A percentile compares a stretch with the other conserved stretches of the same genome.
These are phyloP conservation scores for Tillandsia fasciculata DNA, from an alignment of 176 grass and related monocot species.

Conservation along the genomic window DNA sequence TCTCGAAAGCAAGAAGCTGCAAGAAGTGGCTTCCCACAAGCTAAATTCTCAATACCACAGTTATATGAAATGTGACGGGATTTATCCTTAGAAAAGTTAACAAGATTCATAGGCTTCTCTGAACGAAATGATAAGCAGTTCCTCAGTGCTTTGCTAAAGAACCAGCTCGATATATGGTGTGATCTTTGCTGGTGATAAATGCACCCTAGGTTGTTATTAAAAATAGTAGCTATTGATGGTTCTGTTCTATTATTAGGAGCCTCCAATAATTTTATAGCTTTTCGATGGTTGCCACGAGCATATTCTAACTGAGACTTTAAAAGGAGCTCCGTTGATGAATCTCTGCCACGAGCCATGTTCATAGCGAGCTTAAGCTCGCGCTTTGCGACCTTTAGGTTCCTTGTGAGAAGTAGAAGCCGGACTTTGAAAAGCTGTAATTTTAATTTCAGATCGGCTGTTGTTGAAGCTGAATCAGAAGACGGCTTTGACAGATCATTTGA, in stretches of 20 bases:
- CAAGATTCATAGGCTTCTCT: slow-evolving; percentile 63
- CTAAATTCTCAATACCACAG: slow-evolving; percentile 70
- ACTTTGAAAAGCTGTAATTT: slow-evolving; percentile 92
- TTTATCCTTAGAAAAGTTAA: slow-evolving; percentile 64
- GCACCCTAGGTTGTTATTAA: slow-evolving; percentile 88
- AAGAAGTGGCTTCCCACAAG: slow-evolving; percentile 59
- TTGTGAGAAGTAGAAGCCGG: slow-evolving; percentile 60
- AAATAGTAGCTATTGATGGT: slow-evolving; percentile 54
- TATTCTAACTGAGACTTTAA: slow-evolving; percentile 97
- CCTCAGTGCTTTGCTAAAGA: slow-evolving; percentile 72
- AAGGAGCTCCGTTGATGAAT: slow-evolving; percentile 77
- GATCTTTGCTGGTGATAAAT: slow-evolving; percentile 85
- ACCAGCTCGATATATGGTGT: slow-evolving; percentile 47
- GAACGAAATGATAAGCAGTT: slow-evolving; percentile 39
- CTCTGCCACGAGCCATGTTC: slow-evolving; percentile 93
- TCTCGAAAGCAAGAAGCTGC: slow-evolving; percentile 74
- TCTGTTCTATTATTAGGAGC: slow-evolving; percentile 73
- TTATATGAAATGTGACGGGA: slow-evolving; percentile 73
- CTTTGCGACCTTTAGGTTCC: slow-evolving; percentile 89
- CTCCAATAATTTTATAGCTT: slow-evolving; percentile 84
- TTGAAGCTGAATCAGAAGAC: slow-evolving; percentile 61
- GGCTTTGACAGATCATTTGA: slow-evolving; percentile 56
- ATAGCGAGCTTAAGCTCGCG: slow-evolving; percentile 92
- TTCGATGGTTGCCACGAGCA: slow-evolving; percentile 75
- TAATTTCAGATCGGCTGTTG: slow-evolving; percentile 65